Base-by-base conservation (phyloP, 768 basidiomycete species). In the Phanerochaete sordida region DNA sequence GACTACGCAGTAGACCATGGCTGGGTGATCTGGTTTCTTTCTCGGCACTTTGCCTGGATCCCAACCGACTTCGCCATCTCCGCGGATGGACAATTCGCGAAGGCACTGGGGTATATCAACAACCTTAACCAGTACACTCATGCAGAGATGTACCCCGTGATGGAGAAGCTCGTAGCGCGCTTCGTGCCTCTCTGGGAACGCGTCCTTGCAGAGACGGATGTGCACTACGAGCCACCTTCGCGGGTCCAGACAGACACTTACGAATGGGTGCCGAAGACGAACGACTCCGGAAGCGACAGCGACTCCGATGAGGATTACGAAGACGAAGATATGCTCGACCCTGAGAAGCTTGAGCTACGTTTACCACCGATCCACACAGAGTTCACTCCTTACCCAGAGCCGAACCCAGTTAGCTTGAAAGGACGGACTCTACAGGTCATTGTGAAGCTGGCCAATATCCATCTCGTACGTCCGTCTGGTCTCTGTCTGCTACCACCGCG, bases 381-480 rank as follows among this genome's bases (percentile, higher is more conserved):
- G 6, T 50, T 50, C 27, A 28, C 16, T 23, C 26, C 48, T 3
- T 28, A 26, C 26, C 15, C 16, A 9, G 5, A 15, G 27, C 23
- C 6, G 27, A 28, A 53, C 28, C 58, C 56, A 12, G 33, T 65
- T 35, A 50, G 27, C 28, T 50, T 69, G n/a, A 53, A 54, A 12
- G 69, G 64, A 13, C 51, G 62, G 23, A 65, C 54, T 13, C 43
- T 75, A 1, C 73, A 74, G 37, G 75, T 80, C 48, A 72, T 71
- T 35, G 76, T 81, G 31, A 81, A 79, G 67, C 65, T 79, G 9
- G 67, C 78, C 2, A 75, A 70, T 44, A 75, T 74, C 28, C 54
- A 65, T 6, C 44, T 71, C 24, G 27, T 50, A 3, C 7, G 27
- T 50, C 7, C 28, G 15, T 15, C 24, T 28, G 28, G 24, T 28